Base-by-base conservation (phyloP, 208 protist species). In the Vickermania ingenoplastis region DNA sequence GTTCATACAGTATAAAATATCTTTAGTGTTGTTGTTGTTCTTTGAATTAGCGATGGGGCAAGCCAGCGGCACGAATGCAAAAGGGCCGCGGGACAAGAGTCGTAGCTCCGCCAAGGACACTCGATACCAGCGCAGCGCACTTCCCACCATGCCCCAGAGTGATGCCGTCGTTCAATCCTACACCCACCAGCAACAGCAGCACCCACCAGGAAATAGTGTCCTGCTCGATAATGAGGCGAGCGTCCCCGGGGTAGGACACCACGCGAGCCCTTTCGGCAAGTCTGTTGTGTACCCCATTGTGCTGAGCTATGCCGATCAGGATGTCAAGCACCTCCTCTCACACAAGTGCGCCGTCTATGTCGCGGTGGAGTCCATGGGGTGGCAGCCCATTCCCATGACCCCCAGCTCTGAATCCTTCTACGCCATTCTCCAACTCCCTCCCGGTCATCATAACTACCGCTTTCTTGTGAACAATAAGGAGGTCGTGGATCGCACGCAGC, bases 371-470 rank as follows among this genome's bases (percentile, higher is more conserved):
- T 58, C 75, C 54, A 60, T 85, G 55, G 66, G 67, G 26, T 94
- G 87, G 83, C 67, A 83, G 59, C 74, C 72, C 29, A 25, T 89
- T 29, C 79, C 79, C 55, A 94, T 94, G 87, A 80, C 83, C 26
- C 68, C 83, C 0, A 92, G 86, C 67, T 76, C 79, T 5, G 85
- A 92, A 69, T 83, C 78, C 55, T 96, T 92, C 63, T 92, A 92
- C 66, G 80, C 83, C 4, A 54, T 96, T 14, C 57, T 92, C 17
- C 74, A 93, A 56, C 75, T 96, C 45, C 77, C 84, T 1, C 57
- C 73, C 1, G 89, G 89, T 24, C 67, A 67, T 48, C 86, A 96
- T 68, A 78, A 80, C 50, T 96, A 89, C 57, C 83, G 86, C 57
- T 94, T 92, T 58, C 31, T 86, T 41, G 57, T 94, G 1, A 73